Conservation (phyloP, 306 rosid species). For the Cucurbita moschata region DNA sequence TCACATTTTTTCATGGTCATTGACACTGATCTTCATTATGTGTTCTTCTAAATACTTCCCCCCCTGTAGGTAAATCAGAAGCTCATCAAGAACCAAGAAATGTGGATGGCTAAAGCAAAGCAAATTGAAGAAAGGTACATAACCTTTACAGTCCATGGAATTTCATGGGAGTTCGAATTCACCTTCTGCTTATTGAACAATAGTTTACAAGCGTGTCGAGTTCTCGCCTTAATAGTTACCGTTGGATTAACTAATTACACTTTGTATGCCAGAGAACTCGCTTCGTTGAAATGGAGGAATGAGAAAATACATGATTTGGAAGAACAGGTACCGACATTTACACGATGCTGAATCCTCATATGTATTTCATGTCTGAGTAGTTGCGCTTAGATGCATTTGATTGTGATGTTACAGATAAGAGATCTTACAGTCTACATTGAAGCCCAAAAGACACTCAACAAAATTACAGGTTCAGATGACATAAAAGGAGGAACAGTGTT, state of each 20-base stretch:
- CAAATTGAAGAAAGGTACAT: constrained; percentile 68
- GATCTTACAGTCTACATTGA: constrained; percentile 59
- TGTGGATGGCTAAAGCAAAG: constrained; percentile 39
- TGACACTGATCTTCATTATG: not conserved
- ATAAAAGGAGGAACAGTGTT: constrained; percentile 68
- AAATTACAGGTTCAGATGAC: constrained; percentile 49
- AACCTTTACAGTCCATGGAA: not conserved
- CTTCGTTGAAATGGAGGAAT: constrained; percentile 25
- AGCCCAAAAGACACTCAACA: constrained; percentile 65
- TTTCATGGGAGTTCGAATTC: not conserved
- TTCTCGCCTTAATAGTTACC: not conserved
- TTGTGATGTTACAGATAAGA: constrained; percentile 44
- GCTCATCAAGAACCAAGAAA: constrained; percentile 69
- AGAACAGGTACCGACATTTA: constrained; percentile 59
- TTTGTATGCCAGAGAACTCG: constrained; percentile 42
- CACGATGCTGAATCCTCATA: not conserved
- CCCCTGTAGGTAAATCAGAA: constrained; percentile 37
- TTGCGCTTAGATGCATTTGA: not conserved
- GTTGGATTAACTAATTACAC: not conserved
- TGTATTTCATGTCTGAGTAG: not conserved
- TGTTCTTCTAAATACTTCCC: not conserved
- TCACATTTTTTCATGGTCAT: not conserved
- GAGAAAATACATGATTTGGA: constrained; percentile 60
- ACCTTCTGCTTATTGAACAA: not conserved
- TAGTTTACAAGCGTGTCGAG: not conserved